Evolutionary conservation across 176 grass and related monocot species (phyloP).

Genomic region (Oryza longistaminata): DNA sequence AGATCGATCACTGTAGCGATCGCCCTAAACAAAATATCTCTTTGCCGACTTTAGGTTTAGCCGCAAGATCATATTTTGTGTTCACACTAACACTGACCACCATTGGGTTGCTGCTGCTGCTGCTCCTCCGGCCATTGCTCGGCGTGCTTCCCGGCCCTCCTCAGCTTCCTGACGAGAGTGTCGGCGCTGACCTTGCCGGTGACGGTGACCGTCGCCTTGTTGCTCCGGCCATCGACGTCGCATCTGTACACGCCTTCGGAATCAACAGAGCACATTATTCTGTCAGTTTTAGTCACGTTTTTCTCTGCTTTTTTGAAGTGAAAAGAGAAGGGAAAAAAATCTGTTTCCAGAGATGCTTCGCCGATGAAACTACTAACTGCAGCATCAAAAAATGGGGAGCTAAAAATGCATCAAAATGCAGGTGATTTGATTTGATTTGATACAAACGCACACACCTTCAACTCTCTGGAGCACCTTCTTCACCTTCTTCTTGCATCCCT

Average conservation of each 20-base stretch:
- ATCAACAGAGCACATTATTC: neutral
- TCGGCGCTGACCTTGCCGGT: constrained; percentile 32
- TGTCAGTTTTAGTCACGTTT: neutral
- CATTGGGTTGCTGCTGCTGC: neutral
- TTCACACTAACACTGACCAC: too few relatives aligned
- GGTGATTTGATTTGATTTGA: neutral
- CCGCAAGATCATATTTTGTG: too few relatives aligned
- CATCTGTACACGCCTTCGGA: constrained; percentile 37
- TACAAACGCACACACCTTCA: constrained; percentile 46
- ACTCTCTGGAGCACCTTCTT: constrained; percentile 45
- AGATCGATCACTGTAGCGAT: too few relatives aligned
- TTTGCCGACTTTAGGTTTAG: too few relatives aligned
- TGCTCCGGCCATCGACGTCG: constrained; percentile 42
- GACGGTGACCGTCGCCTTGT: constrained; percentile 43
- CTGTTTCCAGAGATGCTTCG: neutral
- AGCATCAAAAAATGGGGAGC: neutral
- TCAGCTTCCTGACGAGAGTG: constrained; percentile 37
- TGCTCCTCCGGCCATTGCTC: constrained; percentile 32
- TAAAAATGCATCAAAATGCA: neutral
- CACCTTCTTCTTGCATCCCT: constrained; percentile 68
- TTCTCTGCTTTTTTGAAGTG: neutral
- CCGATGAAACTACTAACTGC: neutral
- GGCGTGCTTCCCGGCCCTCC: constrained; percentile 39
- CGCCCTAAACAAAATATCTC: too few relatives aligned
- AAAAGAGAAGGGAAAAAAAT: neutral